Percentiles rank a stretch among this genome's conserved stretches.
Evolutionary conservation across 2,329 filamentous ascomycete species (phyloP).

Genomic region (Talaromyces sp.): DNA sequence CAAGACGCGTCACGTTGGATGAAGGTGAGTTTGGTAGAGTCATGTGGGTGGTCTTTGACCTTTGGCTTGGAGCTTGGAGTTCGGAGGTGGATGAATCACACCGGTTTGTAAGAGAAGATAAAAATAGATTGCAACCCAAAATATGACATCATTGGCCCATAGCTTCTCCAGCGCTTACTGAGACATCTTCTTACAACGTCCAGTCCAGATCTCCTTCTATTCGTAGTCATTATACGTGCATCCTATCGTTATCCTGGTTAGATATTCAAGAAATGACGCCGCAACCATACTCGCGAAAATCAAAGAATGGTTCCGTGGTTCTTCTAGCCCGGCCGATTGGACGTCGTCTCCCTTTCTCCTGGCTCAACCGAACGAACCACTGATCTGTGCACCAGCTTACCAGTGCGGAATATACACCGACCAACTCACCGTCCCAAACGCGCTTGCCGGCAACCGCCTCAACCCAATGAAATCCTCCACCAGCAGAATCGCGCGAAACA

Average conservation of each 20-base stretch:
- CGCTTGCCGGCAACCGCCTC: conserved; percentile 31
- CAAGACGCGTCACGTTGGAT: not conserved
- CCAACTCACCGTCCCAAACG: conserved; percentile 36
- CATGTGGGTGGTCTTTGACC: not conserved
- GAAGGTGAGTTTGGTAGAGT: not conserved
- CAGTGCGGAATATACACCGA: conserved; percentile 7
- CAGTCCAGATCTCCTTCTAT: not conserved
- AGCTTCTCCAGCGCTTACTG: not conserved
- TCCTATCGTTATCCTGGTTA: not conserved
- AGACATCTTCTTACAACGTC: not conserved
- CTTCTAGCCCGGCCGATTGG: not conserved
- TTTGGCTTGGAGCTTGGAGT: not conserved
- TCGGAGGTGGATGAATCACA: not conserved
- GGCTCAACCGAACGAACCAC: not conserved
- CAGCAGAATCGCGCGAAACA: conserved; percentile 28
- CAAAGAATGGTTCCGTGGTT: not conserved
- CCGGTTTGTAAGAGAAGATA: not conserved
- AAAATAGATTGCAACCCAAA: not conserved
- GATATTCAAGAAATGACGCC: not conserved
- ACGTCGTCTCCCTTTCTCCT: not conserved
- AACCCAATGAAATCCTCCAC: conserved; percentile 36
- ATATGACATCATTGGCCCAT: not conserved
- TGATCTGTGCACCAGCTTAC: conserved; percentile 2
- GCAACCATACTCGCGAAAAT: not conserved
- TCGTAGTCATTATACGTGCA: not conserved